Percentiles rank a stretch among this genome's conserved stretches.
Evolutionary conservation across 768 basidiomycete species (phyloP).

Genomic region (Leccinum subgranulosum): DNA sequence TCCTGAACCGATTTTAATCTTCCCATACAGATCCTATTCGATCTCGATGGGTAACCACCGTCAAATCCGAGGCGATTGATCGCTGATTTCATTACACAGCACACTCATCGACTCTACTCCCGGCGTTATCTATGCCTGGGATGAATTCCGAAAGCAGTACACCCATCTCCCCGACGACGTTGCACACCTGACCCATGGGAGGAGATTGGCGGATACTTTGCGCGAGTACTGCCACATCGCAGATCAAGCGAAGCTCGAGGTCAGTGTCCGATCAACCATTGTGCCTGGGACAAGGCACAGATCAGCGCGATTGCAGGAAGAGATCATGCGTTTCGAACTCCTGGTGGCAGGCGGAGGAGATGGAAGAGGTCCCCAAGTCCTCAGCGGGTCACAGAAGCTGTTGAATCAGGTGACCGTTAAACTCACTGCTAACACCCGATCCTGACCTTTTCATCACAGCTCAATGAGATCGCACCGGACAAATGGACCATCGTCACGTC

Average conservation of each 20-base stretch:
- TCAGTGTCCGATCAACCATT: slow-evolving; percentile 27
- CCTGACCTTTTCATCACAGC: slow-evolving; percentile 12
- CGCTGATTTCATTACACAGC: slow-evolving; percentile 33
- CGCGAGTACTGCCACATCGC: slow-evolving; percentile 62
- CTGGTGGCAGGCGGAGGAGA: slow-evolving; percentile 56
- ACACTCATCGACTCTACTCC: slow-evolving; percentile 82
- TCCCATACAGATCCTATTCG: slow-evolving; percentile 55
- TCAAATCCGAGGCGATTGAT: background rate
- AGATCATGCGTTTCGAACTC: slow-evolving; percentile 75
- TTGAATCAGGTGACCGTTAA: slow-evolving; percentile 45
- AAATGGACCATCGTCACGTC: slow-evolving; percentile 86
- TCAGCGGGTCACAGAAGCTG: slow-evolving; percentile 64
- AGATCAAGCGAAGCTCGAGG: slow-evolving; percentile 55
- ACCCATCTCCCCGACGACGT: slow-evolving; percentile 46
- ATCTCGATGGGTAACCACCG: slow-evolving; percentile 60
- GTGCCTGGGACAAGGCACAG: background rate
- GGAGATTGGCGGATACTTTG: slow-evolving; percentile 72
- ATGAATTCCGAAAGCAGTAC: slow-evolving; percentile 63
- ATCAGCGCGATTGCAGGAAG: slow-evolving; percentile 39
- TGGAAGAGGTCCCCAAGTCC: slow-evolving; percentile 46
- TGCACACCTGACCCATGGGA: slow-evolving; percentile 68
- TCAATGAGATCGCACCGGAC: slow-evolving; percentile 23
- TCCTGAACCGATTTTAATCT: background rate
- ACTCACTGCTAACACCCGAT: background rate
- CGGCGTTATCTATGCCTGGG: slow-evolving; percentile 78